phyloP scores from a whole-genome alignment of 208 protist species.

The Trypanosoma avium region DNA sequence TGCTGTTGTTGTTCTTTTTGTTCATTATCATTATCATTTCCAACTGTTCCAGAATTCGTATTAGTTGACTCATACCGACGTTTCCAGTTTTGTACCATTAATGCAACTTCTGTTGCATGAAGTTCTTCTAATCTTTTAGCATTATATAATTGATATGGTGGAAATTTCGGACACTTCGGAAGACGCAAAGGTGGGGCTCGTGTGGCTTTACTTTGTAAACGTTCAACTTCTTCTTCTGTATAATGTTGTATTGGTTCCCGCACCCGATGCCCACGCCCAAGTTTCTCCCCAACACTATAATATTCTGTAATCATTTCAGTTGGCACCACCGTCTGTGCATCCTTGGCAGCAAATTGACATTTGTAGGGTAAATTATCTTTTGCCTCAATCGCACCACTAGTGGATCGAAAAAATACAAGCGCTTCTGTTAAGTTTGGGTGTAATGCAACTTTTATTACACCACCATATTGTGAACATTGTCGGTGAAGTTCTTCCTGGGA shows the following conservation, averaged over 20 bases:
- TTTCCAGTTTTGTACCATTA: constrained; percentile 83
- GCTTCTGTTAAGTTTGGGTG: constrained; percentile 87
- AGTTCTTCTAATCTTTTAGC: constrained; percentile 75
- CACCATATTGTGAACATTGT: constrained; percentile 69
- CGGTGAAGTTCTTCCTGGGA: constrained; percentile 64
- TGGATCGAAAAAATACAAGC: constrained; percentile 79
- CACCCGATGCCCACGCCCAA: constrained; percentile 83
- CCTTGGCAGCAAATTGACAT: constrained; percentile 53
- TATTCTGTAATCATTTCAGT: constrained; percentile 82
- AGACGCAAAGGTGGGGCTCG: constrained; percentile 72
- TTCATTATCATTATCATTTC: constrained; percentile 5
- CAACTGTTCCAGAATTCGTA: too few species aligned
- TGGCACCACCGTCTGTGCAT: constrained; percentile 74
- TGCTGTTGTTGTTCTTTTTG: constrained; percentile 18
- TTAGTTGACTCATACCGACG: constrained; percentile 52
- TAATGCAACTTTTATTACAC: constrained; percentile 72
- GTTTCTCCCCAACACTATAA: constrained; percentile 62
- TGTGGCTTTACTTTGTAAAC: constrained; percentile 40
- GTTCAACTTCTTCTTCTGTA: constrained; percentile 64
- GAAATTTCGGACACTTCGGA: constrained; percentile 67
- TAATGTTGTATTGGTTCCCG: constrained; percentile 63
- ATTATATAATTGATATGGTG: constrained; percentile 82
- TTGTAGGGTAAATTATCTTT: constrained; percentile 70
- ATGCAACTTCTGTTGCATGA: constrained; percentile 74
- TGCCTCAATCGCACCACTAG: constrained; percentile 76